Base-by-base conservation (phyloP, 352 stramenopile species). In the Albugo candida region DNA sequence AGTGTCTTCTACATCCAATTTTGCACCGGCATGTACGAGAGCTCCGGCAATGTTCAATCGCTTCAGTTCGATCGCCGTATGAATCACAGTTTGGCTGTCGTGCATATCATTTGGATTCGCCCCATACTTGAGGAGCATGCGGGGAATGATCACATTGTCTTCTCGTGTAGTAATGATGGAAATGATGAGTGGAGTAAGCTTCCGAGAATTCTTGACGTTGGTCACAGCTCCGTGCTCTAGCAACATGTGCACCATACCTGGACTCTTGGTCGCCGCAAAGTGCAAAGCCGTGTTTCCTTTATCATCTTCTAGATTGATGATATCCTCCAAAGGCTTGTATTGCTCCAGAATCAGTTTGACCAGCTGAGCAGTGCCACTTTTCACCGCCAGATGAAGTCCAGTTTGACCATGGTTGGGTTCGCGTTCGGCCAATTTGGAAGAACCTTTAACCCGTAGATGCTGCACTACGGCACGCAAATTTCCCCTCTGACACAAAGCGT, bases 81-180 rank as follows among this genome's bases (percentile, higher is more conserved):
- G 77, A 48, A 91, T 85, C 17, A 91, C 74, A 5, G 77, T 91
- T 41, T 86, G 73, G 43, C 68, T 79, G 53, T 91, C 77, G 60
- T 91, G 77, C 67, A 91, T 83, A 47, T 91, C 77, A 55, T 91
- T 91, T 48, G 77, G 77, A 60, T 91, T 91, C 31, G 77, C 77
- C 36, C 77, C 77, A 45, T 66, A 91, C 58, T 91, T 91, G 38
- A 91, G 69, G 48, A 91, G 67, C 77, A 91, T 91, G 47, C 76
- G 76, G 34, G 76, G 67, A 37, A 87, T 83, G 42, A 91, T 85
- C 24, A 87, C 63, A 47, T 65, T 76, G 55, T 87, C 77, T 41
- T 85, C 69, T 49, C 67, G 71, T 36, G 74, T 83, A n/a, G 74
- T 91, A 55, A 91, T 86, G 13, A 91, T 70, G 31, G 74, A 82